A percentile compares a stretch with the other conserved stretches of the same genome.
Conservation (phyloP, 805 yeast species). For the Yamadazyma sp. region DNA sequence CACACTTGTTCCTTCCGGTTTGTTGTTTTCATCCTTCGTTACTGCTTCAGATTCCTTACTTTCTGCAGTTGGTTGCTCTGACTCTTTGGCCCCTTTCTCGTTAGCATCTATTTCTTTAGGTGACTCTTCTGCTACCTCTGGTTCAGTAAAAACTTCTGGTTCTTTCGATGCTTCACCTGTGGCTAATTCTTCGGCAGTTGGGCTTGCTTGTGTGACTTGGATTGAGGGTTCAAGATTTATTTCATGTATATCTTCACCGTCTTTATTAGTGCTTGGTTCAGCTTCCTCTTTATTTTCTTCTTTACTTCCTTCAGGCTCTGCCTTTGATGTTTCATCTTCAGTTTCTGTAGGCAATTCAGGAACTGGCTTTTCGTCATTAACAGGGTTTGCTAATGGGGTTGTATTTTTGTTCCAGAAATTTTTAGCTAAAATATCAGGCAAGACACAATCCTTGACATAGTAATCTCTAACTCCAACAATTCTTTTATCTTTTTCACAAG, state of each 20-base stretch:
- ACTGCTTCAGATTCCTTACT: conserved; percentile 8
- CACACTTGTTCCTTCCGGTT: conserved; percentile 3
- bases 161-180: conserved; percentile 5
- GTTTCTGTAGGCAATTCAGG: conserved; percentile 8
- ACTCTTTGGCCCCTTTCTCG: conserved; percentile 8
- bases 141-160: too few relatives aligned
- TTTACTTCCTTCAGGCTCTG: not conserved
- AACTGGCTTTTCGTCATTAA: conserved; percentile 8
- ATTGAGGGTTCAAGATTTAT: conserved; percentile 1
- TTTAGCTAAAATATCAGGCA: conserved; percentile 41
- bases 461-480: conserved; percentile 91
- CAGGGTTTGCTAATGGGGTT: conserved; percentile 9
- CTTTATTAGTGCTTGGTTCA: conserved; percentile 2
- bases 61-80: too few relatives aligned
- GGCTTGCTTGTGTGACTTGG: conserved; percentile 1
- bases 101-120: conserved; percentile 7
- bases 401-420: conserved; percentile 33
- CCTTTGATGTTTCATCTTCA: not conserved
- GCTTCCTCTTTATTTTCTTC: conserved; percentile 1
- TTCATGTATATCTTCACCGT: conserved; percentile 1
- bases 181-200: conserved; percentile 1
- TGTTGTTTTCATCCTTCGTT: conserved; percentile 2
- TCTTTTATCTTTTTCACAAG: conserved; percentile 85
- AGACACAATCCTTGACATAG: conserved; percentile 56
- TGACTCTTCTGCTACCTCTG: conserved; percentile 10